A percentile compares a stretch with the other conserved stretches of the same genome.
Conservation (phyloP, 2,329 filamentous ascomycete genomes). For the Diaporthe sp. region DNA sequence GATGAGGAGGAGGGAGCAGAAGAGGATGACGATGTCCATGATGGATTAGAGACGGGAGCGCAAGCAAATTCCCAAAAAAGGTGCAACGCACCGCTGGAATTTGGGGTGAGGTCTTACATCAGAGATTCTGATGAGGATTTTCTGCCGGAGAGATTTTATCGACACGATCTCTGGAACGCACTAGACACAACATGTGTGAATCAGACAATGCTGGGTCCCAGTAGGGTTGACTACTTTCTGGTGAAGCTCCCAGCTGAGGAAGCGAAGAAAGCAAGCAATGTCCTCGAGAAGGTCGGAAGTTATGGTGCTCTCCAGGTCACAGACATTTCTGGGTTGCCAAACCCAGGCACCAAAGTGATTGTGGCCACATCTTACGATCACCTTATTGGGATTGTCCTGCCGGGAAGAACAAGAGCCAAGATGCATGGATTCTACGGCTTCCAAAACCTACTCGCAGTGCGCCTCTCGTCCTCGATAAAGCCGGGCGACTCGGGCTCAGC, state of each 20-base stretch:
- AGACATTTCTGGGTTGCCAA: neutral
- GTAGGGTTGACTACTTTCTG: neutral
- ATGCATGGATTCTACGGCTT: neutral
- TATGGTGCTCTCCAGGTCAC: neutral
- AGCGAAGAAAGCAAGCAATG: neutral
- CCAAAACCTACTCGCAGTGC: neutral
- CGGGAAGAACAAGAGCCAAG: neutral
- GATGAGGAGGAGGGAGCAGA: neutral
- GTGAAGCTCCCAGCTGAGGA: neutral
- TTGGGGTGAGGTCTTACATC: too few relatives aligned
- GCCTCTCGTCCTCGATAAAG: neutral
- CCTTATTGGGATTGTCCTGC: neutral
- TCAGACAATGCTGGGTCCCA: neutral
- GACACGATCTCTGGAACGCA: neutral
- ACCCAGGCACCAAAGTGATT: neutral
- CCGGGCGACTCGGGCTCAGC: neutral
- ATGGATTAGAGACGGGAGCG: neutral
- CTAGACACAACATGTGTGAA: neutral
- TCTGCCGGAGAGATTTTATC: neutral
- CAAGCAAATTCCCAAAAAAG: neutral
- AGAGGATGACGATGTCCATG: neutral
- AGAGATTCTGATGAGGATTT: neutral
- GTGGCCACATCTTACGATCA: neutral
- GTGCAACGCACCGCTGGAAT: neutral
- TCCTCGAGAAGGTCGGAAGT: neutral